A percentile compares a stretch with the other conserved stretches of the same genome.
Conservation (phyloP, 176 grass and related monocot genomes). For the barley (Hordeum vulgare) region DNA sequence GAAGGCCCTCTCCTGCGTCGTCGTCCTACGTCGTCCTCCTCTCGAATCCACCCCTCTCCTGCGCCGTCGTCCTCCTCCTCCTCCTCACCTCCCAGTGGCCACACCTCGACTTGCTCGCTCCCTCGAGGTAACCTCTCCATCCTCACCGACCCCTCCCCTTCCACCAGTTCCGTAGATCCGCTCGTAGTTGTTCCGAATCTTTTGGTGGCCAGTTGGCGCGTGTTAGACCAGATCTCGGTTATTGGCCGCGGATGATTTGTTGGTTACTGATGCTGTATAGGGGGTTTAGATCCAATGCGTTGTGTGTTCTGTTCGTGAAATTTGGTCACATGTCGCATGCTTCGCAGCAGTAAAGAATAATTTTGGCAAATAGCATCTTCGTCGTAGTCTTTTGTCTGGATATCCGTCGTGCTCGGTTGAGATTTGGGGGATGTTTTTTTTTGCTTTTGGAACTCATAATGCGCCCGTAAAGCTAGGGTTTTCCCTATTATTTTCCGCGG, state of each 20-base stretch:
- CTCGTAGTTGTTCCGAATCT: background rate
- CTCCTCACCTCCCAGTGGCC: background rate
- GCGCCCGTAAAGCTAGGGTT: background rate
- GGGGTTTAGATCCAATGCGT: background rate
- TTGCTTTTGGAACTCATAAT: background rate
- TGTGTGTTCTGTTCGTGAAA: background rate
- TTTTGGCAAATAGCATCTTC: too few species aligned
- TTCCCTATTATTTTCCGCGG: background rate
- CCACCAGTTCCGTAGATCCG: background rate
- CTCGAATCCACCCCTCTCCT: background rate
- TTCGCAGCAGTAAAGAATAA: too few species aligned
- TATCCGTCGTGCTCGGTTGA: background rate
- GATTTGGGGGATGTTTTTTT: background rate
- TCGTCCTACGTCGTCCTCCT: too few species aligned
- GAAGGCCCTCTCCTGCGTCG: too few species aligned
- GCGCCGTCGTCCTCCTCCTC: background rate
- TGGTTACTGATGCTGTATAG: background rate
- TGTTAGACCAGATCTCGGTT: background rate
- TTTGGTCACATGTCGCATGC: too few species aligned
- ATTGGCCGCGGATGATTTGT: background rate
- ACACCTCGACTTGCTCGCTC: background rate
- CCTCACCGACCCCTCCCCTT: background rate
- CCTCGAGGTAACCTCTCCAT: background rate
- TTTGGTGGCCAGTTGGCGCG: too few species aligned
- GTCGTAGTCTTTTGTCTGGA: too few species aligned